These are phyloP conservation scores for Trichophyton benhamiae DNA, from an alignment of 2,329 filamentous ascomycete genomes.

Conservation along the genomic window DNA sequence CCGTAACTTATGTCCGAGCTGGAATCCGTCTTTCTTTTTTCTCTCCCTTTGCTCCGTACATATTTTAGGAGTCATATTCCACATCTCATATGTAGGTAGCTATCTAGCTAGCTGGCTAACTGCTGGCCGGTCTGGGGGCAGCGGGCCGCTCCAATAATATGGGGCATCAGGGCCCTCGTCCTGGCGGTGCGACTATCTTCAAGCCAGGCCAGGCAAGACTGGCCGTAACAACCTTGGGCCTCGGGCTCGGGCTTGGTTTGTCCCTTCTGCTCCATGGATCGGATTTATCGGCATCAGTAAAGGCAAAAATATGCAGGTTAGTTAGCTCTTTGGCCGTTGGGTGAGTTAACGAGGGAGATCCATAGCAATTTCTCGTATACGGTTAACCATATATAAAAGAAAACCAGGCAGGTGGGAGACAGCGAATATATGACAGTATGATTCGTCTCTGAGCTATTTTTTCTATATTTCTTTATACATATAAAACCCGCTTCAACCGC, in stretches of 20 bases:
- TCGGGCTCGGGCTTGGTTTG: neutral
- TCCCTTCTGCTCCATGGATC: neutral
- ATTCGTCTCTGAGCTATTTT: too few species aligned
- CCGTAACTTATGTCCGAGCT: neutral
- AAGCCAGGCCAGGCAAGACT: neutral
- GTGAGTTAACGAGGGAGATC: neutral
- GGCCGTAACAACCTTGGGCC: neutral
- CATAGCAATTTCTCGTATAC: neutral
- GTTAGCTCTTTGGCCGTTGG: too few species aligned
- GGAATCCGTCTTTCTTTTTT: neutral
- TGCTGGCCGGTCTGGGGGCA: too few species aligned
- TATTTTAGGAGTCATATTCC: neutral
- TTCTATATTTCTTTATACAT: too few species aligned
- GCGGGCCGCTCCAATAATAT: too few species aligned
- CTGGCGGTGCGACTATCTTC: neutral
- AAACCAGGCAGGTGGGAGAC: too few species aligned
- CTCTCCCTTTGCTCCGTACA: neutral
- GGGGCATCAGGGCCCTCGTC: neutral
- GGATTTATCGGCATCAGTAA: neutral
- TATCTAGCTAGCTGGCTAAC: too few species aligned
- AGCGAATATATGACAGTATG: too few species aligned
- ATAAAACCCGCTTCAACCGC: too few species aligned
- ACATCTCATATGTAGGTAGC: neutral
- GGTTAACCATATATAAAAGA: neutral
- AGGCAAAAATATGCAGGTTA: neutral